Evolutionary conservation across 2,329 filamentous ascomycete species (phyloP).

Genomic region (Ophiostoma australiae): DNA sequence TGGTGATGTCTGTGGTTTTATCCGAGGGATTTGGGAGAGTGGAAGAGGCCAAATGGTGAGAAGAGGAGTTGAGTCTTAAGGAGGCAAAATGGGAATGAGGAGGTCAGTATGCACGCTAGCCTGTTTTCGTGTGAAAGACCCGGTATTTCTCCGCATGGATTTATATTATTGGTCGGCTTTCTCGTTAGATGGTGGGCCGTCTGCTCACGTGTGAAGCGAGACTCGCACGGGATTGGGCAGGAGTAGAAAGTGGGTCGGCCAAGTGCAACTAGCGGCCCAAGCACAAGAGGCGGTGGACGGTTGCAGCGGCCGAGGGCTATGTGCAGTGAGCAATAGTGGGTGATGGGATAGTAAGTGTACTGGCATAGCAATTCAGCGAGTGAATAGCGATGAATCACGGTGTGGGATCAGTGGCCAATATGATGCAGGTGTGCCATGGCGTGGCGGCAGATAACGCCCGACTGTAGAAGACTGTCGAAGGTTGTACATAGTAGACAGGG

Average conservation of each 20-base stretch:
- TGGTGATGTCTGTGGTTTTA: neutral
- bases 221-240: neutral
- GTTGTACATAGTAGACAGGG: no score
- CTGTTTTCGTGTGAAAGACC: neutral
- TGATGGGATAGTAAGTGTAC: neutral
- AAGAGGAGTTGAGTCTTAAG: neutral
- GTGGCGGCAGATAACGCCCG: neutral
- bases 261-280: neutral
- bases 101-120: constrained; percentile 8
- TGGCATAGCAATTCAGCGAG: neutral
- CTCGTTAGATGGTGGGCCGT: neutral
- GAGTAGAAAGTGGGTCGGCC: neutral
- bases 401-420: neutral
- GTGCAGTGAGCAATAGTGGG: neutral
- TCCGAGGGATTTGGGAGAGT: neutral
- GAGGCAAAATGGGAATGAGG: neutral
- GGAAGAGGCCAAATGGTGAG: neutral
- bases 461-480: no score
- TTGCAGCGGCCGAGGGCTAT: neutral
- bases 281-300: constrained; percentile 8
- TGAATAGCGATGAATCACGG: neutral
- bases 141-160: neutral
- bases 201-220: neutral
- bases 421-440: neutral
- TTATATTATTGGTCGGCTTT: neutral